A percentile compares a stretch with the other conserved stretches of the same genome.
Conservation (phyloP, 805 yeast genomes). For the Yamadazyma insecticola region DNA sequence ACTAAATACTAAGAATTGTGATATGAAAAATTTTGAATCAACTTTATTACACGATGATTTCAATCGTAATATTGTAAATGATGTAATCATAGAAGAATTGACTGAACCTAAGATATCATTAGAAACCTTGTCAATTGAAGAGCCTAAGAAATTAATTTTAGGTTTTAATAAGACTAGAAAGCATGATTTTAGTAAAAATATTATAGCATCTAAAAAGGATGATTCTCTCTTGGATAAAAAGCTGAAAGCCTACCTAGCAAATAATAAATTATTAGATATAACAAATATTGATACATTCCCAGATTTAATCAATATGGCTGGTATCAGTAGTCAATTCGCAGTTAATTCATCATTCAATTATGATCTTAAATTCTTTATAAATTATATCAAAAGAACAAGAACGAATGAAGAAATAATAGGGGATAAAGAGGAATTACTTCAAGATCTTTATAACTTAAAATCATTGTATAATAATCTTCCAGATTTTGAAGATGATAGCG, state of each 20-base stretch:
- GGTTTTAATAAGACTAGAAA: slow-evolving; percentile 7
- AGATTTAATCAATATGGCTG: neutral
- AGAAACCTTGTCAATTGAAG: neutral
- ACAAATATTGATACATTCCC: slow-evolving; percentile 27
- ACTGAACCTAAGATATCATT: neutral
- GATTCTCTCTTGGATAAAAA: slow-evolving; percentile 1
- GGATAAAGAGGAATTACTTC: slow-evolving; percentile 28
- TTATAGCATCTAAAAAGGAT: slow-evolving; percentile 6
- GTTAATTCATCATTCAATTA: slow-evolving; percentile 19
- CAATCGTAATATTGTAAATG: slow-evolving; percentile 46
- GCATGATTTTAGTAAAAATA: slow-evolving; percentile 5
- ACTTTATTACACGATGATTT: slow-evolving; percentile 38
- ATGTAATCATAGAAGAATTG: slow-evolving; percentile 12
- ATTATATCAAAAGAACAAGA: slow-evolving; percentile 12
- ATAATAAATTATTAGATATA: slow-evolving; percentile 16
- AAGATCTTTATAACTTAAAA: slow-evolving; percentile 26
- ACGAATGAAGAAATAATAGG: slow-evolving; percentile 14
- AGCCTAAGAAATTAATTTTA: neutral
- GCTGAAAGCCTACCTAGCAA: slow-evolving; percentile 3
- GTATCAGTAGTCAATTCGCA: slow-evolving; percentile 18
- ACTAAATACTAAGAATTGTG: slow-evolving; percentile 22
- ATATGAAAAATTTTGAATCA: slow-evolving; percentile 44
- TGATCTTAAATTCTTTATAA: slow-evolving; percentile 25
- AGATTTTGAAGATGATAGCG: slow-evolving; percentile 22
- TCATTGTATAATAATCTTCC: slow-evolving; percentile 31